phyloP scores from a whole-genome alignment of 164 flowering plant genomes.

The Aristolochia contorta region DNA sequence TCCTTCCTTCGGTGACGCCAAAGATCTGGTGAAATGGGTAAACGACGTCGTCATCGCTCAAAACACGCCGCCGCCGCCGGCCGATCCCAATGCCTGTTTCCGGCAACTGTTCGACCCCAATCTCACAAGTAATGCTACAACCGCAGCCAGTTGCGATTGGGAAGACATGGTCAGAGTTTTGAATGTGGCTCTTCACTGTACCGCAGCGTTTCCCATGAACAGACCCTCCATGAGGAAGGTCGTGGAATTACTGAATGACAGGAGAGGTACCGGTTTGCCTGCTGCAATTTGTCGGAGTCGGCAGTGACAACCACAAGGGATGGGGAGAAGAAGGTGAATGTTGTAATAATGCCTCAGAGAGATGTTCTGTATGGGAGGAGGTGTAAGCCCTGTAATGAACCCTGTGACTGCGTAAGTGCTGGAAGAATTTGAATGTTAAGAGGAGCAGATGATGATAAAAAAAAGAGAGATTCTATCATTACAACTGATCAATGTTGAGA shows the following conservation, averaged over 20 bases:
- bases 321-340: no score
- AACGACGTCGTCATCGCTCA: conserved; percentile 23
- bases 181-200: conserved; percentile 53
- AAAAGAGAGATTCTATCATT: no score
- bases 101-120: conserved; percentile 38
- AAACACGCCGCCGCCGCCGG: conserved; percentile 3
- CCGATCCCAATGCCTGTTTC: conserved; percentile 16
- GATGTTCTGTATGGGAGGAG: no score
- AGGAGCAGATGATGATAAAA: no score
- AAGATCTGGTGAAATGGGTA: conserved; percentile 66
- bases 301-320: no score
- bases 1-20: conserved; percentile 13
- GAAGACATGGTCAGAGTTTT: conserved; percentile 48
- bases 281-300: neutral
- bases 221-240: conserved; percentile 75
- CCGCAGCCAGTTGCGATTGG: conserved; percentile 22
- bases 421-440: no score
- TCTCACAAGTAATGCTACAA: conserved; percentile 15
- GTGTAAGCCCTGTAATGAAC: no score
- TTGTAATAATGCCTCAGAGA: no score
- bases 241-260: conserved; percentile 47
- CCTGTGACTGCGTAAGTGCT: no score
- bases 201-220: conserved; percentile 41
- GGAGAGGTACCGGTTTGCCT: conserved; percentile 1
- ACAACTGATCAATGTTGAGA: no score